Evolutionary conservation across 768 basidiomycete species (phyloP).

Genomic region (Guyanaporus albipodus): DNA sequence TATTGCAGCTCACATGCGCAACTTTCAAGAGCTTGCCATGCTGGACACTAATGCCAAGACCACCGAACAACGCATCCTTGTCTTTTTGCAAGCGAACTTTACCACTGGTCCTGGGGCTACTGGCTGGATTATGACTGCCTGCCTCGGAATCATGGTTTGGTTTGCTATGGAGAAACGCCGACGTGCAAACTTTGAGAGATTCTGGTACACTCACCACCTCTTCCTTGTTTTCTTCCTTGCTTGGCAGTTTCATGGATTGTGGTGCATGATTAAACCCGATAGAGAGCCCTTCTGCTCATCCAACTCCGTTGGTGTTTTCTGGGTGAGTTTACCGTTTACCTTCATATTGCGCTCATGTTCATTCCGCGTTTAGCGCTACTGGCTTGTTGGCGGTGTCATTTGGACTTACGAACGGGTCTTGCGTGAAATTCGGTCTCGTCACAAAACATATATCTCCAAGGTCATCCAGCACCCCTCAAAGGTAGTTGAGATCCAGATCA

Average conservation of each 20-base stretch:
- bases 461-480: constrained; percentile 94
- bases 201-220: constrained; percentile 87
- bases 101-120: constrained; percentile 77
- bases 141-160: constrained; percentile 76
- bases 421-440: constrained; percentile 87
- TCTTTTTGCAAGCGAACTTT: constrained; percentile 81
- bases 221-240: constrained; percentile 90
- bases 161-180: constrained; percentile 81
- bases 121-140: constrained; percentile 83
- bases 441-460: constrained; percentile 89
- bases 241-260: constrained; percentile 97
- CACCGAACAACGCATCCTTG: constrained; percentile 50
- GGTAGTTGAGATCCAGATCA: constrained; percentile 94
- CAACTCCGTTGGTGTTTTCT: constrained; percentile 89
- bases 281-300: constrained; percentile 82
- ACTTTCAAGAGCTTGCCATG: constrained; percentile 67
- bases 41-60: constrained; percentile 51
- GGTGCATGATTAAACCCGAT: constrained; percentile 95
- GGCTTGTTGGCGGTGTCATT: constrained; percentile 82
- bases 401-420: constrained; percentile 87
- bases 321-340: constrained; percentile 51
- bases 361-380: constrained; percentile 60
- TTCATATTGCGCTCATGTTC: constrained; percentile 1
- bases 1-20: constrained; percentile 80
- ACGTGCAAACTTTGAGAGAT: constrained; percentile 76